Percentiles rank a stretch among this genome's conserved stretches.
These are phyloP conservation scores for Neocatenulostroma microsporum DNA, from an alignment of 2,329 filamentous ascomycete species.

Conservation along the genomic window DNA sequence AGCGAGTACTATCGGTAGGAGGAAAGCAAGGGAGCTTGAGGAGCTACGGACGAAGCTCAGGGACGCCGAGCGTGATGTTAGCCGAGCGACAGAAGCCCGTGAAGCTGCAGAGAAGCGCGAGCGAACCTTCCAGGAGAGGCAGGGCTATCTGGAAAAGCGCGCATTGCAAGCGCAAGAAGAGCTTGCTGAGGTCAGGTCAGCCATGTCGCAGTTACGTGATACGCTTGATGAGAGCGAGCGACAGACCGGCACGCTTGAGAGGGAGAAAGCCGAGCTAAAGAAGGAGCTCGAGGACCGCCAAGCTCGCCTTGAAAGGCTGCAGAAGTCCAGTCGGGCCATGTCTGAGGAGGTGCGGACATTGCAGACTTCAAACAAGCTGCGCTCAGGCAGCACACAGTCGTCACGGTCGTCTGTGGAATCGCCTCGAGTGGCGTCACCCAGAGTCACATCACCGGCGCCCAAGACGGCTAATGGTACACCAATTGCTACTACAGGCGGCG, in stretches of 20 bases:
- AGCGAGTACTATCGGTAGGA: slow-evolving; percentile 65
- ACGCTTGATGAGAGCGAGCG: slow-evolving; percentile 81
- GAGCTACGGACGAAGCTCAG: slow-evolving; percentile 71
- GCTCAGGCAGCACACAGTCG: slow-evolving; percentile 41
- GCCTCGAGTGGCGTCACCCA: slow-evolving; percentile 42
- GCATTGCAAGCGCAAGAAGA: slow-evolving; percentile 65
- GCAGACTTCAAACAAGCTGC: slow-evolving; percentile 30
- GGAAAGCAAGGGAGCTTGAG: slow-evolving; percentile 74
- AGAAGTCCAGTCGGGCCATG: slow-evolving; percentile 57
- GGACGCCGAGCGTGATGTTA: slow-evolving; percentile 71
- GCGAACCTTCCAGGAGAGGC: slow-evolving; percentile 63
- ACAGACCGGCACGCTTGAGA: slow-evolving; percentile 75
- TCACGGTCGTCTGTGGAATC: slow-evolving; percentile 55
- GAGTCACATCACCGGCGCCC: too few species aligned
- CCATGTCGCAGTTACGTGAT: slow-evolving; percentile 69
- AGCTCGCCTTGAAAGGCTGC: slow-evolving; percentile 67
- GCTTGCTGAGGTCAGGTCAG: slow-evolving; percentile 63
- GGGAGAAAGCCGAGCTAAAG: slow-evolving; percentile 68
- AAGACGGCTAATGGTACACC: too few species aligned
- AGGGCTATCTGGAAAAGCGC: slow-evolving; percentile 66
- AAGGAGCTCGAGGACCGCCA: slow-evolving; percentile 71
- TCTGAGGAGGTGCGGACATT: slow-evolving; percentile 50
- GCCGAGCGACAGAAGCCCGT: slow-evolving; percentile 62
- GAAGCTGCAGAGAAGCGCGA: slow-evolving; percentile 69
- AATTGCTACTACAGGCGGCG: slow-evolving; percentile 19